Evolutionary conservation across 106 monocot genomes (phyloP).

Genomic region (Phalaenopsis equestris): DNA sequence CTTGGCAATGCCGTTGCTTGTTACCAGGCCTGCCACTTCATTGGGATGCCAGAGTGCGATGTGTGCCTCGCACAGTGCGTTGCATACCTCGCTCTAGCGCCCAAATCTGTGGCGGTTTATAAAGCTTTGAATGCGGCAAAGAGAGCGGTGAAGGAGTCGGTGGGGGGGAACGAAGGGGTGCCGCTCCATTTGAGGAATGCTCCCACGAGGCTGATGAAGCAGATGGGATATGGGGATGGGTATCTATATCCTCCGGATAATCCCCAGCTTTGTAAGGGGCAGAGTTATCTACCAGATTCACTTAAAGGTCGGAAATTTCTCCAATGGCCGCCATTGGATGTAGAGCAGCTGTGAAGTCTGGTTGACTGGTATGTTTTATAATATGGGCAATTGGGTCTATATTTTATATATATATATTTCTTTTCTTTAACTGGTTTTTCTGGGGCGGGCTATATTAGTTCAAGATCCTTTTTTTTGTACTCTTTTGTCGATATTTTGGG

Average conservation of each 20-base stretch:
- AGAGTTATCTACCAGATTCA: constrained; percentile 54
- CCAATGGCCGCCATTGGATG: constrained; percentile 40
- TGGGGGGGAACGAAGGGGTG: constrained; percentile 70
- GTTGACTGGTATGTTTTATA: background rate
- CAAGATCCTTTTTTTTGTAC: background rate
- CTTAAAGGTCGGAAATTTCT: constrained; percentile 62
- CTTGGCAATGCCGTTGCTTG: constrained; percentile 54
- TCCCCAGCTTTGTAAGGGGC: constrained; percentile 27
- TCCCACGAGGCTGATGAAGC: constrained; percentile 81
- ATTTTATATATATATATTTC: background rate
- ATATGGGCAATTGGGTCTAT: no score
- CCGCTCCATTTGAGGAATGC: constrained; percentile 86
- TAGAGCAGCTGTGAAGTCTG: constrained; percentile 13
- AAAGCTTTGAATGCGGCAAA: constrained; percentile 44
- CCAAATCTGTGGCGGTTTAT: constrained; percentile 78
- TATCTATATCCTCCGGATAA: constrained; percentile 80
- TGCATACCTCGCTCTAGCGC: constrained; percentile 62
- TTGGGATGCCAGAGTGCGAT: constrained; percentile 78
- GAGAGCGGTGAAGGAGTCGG: constrained; percentile 49
- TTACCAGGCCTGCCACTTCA: constrained; percentile 85
- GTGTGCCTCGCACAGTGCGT: constrained; percentile 65
- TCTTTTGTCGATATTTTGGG: background rate
- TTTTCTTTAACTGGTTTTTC: background rate
- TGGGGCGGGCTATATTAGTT: background rate
- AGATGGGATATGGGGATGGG: constrained; percentile 63